Evolutionary conservation across 208 protist species (phyloP), one percentile per base, ranked within the genome.

Genomic region (Crithidia sp.): DNA sequence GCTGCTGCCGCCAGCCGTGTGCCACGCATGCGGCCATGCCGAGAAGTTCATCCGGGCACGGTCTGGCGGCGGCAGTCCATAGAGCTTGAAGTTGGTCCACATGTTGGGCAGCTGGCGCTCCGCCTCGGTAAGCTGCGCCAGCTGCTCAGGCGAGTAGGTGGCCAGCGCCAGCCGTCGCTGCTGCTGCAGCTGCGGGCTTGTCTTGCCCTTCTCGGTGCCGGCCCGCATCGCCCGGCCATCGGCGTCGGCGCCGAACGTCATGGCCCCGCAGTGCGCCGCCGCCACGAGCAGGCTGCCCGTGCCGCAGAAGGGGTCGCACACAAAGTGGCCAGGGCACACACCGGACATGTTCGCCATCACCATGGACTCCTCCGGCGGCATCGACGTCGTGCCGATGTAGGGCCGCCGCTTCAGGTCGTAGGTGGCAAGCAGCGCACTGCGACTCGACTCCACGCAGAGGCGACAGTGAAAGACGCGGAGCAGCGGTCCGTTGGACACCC

Each of bases 361-460:
- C 17, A 98, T 77, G 3, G 93, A 89, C 64, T 97, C 89, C 76
- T 99, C 95, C 37, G 95, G 85, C n/a, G 96, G 90, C 97, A 99
- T 98, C 37, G 96, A 96, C 3, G 97, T 99, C 3, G 97, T 98
- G 62, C 97, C 97, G 67, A 99, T 90, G 83, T 98, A 98, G 28
- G 85, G 86, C 8, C 97, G 83, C n/a, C 73, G 78, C 53, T 88
- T 86, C 7, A 99, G 83, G 61, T 90, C 86, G 78, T 95, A 98
- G 44, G 52, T 72, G 16, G 86, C 70, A 6, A 98, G 84, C 17
- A 93, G 54, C 17, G 52, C 52, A 36, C 72, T 73, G 8, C 93
- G 88, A 5, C 47, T 17, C 7, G 85, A 86, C 53, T 84, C 76
- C 3, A 57, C 59, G 28, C 83, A 61, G 12, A 80, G 72, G 28